A percentile compares a stretch with the other conserved stretches of the same genome.
Evolutionary conservation across 2,329 filamentous ascomycete genomes (phyloP).

Genomic region (Botryotinia calthae): DNA sequence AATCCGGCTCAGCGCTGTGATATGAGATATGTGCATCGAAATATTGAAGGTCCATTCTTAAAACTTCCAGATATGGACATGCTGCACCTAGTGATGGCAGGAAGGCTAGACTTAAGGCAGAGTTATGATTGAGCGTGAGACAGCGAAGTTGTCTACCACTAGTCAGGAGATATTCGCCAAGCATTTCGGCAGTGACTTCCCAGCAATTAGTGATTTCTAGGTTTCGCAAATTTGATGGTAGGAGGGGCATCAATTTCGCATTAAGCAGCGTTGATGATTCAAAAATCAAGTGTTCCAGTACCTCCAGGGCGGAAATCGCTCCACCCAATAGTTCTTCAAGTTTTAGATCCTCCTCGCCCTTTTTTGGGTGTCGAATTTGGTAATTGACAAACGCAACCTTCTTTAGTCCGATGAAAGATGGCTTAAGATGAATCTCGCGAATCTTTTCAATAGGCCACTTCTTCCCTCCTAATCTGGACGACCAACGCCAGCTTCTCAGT

Average conservation of each 20-base stretch:
- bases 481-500: slow-evolving; percentile 61
- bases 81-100: slow-evolving; percentile 60
- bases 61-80: slow-evolving; percentile 67
- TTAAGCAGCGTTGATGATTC: slow-evolving; percentile 73
- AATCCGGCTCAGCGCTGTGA: slow-evolving; percentile 72
- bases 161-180: slow-evolving; percentile 62
- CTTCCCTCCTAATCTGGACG: slow-evolving; percentile 50
- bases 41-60: slow-evolving; percentile 78
- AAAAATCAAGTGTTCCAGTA: slow-evolving; percentile 66
- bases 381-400: slow-evolving; percentile 63
- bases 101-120: slow-evolving; percentile 73
- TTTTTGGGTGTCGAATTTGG: slow-evolving; percentile 50
- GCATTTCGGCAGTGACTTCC: slow-evolving; percentile 64
- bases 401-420: slow-evolving; percentile 55
- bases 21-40: slow-evolving; percentile 67
- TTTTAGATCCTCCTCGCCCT: slow-evolving; percentile 40
- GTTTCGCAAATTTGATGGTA: slow-evolving; percentile 64
- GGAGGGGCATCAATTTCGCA: slow-evolving; percentile 60
- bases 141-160: slow-evolving; percentile 66
- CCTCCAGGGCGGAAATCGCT: slow-evolving; percentile 54
- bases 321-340: slow-evolving; percentile 43
- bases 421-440: slow-evolving; percentile 50
- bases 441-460: slow-evolving; percentile 51
- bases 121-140: slow-evolving; percentile 74
- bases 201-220: slow-evolving; percentile 79